Base-by-base conservation (phyloP, 1,284 basidiomycete genomes). In the Cryptococcus deneoformans region DNA sequence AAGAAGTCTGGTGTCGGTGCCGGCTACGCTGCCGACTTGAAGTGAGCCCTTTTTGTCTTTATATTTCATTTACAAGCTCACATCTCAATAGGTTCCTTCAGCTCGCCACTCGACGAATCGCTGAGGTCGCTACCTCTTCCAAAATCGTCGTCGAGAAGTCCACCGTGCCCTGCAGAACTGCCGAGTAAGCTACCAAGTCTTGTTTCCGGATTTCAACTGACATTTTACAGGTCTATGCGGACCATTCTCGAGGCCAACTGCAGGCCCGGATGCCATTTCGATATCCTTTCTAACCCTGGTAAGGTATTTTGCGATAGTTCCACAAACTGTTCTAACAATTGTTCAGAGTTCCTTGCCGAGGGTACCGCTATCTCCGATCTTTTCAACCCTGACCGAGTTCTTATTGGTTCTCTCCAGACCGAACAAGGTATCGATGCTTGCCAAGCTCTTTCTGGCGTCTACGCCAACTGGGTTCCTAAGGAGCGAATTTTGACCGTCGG, bases 121-220 rank as follows among this genome's bases (percentile, higher is more conserved):
- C 96, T 46, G 85, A 86, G 53, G 88, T 98, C 57, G 90, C 96
- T 40, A 89, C 82, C 40, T 86, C 89, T 6, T 89, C 86, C 77
- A 99, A 99, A 83, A 99, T 99, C 71, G 95, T 99, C 63, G 94
- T 99, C 57, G 96, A 99, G 76, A 99, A 99, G 80, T 99, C 95
- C 16, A 99, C 95, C 3, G 95, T 99, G 35, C 95, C 95, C 40
- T 98, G 94, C 81, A 87, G 95, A 64, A 99, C 95, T 8, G 95
- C 95, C 59, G 91, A 96, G 77, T 77, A 52, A 68, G 73, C 65
- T 6, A 10, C 35, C 14, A 1, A 39, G 5, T 37, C 14, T n/a
- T 45, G 49, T 29, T 8, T 29, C 34, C 24, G 4, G 10, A 34
- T 9, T 8, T 1, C 16, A 24, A 56, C 56, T 58, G 53, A 57